Base-by-base conservation (phyloP, 169 alveolate species). In the Eimeria tenella region DNA sequence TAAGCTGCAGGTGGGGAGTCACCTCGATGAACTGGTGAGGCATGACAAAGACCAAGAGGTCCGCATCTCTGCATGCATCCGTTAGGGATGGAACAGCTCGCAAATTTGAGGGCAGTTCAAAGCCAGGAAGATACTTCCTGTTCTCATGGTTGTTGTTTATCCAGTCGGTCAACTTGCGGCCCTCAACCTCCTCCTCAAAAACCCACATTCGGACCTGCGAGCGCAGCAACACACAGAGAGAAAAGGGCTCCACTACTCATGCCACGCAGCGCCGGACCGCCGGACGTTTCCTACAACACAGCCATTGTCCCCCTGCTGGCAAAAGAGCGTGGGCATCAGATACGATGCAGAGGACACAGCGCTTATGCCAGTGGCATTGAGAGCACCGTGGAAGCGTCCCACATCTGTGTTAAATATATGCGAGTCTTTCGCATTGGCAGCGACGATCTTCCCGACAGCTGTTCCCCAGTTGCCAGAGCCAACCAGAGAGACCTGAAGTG, bases 381-480 rank as follows among this genome's bases (percentile, higher is more conserved):
- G 2, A 31, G 2, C 42, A 31, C 42, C 42, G 53, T 10, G 52
- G 3, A 19, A 83, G 23, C 49, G 56, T 62, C 96, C 23, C 75
- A 94, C 96, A 31, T 86, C 92, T 11, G 93, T 60, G 73, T 90
- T 68, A 81, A 94, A 94, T 15, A 94, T 68, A 60, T 91, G 93
- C 62, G 96, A 94, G 25, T 79, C 60, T 17, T 73, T 56, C 56
- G 96, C 94, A 52, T 95, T 95, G 25, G 88, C 31, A 31, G 98
- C 95, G 17, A 97, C 96, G 25, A 96, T 96, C 92, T 96, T 97
- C 50, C 98, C 97, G 53, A 96, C 95, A 49, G 97, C 98, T 23
- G 98, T 95, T 10, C 98, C 98, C 98, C 98, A 97, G 90, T 96
- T 97, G 5, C 98, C 98, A 81, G 98, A 95, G 53, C 98, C 98